These are phyloP conservation scores for Gilbertella persicaria DNA, from an alignment of 371 early-diverging fungal genomes.

Conservation along the genomic window DNA sequence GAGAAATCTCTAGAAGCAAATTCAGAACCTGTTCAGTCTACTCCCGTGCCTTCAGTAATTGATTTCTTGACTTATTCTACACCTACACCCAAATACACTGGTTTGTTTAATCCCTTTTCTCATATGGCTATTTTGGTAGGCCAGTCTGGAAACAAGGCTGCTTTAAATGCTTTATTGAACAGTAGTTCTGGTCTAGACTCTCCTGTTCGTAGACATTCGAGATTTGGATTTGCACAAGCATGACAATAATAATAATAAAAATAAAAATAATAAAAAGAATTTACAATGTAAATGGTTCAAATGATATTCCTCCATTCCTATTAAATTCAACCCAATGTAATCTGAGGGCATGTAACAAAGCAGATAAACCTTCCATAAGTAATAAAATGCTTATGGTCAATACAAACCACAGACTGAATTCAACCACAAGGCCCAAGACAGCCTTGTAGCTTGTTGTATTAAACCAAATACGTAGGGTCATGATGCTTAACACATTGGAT, in stretches of 20 bases:
- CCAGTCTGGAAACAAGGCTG: conserved; percentile 6
- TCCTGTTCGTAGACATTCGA: conserved; percentile 45
- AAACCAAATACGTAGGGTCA: conserved; percentile 82
- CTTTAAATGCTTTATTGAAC: conserved; percentile 16
- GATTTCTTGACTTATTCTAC: conserved; percentile 23
- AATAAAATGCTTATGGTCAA: conserved; percentile 88
- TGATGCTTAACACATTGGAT: conserved; percentile 96
- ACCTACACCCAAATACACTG: conserved; percentile 38
- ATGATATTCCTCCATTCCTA: conserved; percentile 69
- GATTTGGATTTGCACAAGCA: conserved; percentile 54
- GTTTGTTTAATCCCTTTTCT: conserved; percentile 45
- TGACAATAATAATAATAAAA: conserved; percentile 7
- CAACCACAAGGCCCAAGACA: conserved; percentile 68
- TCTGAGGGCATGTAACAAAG: conserved; percentile 98
- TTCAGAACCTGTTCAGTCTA: conserved; percentile 7
- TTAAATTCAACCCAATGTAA: conserved; percentile 99
- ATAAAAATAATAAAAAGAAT: neutral
- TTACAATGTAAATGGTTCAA: conserved; percentile 45
- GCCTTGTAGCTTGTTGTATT: conserved; percentile 49
- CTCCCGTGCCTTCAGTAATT: conserved; percentile 5
- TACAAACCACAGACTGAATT: conserved; percentile 80
- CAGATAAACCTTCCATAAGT: conserved; percentile 98
- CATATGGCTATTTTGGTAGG: conserved; percentile 17
- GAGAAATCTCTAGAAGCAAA: conserved; percentile 7
- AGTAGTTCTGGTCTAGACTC: conserved; percentile 26